Percentiles rank a stretch among this genome's conserved stretches.
phyloP scores from a whole-genome alignment of 306 rosid genomes.

The Sechiopsis laciniata region DNA sequence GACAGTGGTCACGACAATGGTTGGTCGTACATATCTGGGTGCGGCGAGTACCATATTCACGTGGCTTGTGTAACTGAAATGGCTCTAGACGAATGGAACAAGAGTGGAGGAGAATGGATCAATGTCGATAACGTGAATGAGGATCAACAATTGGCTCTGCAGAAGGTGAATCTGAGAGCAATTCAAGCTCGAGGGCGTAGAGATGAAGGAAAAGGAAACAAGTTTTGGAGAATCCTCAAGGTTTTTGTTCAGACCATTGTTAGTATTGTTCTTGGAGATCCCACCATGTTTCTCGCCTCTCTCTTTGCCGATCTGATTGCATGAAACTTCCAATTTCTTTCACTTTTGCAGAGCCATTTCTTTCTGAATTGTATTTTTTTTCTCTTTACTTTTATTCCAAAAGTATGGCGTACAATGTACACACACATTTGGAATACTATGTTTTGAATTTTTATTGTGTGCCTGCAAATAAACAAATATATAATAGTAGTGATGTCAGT shows the following conservation, averaged over 20 bases:
- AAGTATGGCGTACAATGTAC: neutral
- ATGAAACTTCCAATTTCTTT: neutral
- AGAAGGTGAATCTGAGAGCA: constrained; percentile 18
- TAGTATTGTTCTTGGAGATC: constrained; percentile 19
- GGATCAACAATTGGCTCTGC: neutral
- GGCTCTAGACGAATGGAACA: constrained; percentile 9
- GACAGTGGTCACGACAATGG: neutral
- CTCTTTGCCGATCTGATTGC: neutral
- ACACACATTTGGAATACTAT: neutral
- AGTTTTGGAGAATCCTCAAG: constrained; percentile 11
- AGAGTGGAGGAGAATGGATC: neutral
- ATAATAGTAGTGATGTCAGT: neutral
- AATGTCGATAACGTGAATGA: neutral
- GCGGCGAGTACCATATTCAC: constrained; percentile 13
- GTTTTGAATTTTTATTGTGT: neutral
- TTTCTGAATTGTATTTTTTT: neutral
- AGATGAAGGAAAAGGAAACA: neutral
- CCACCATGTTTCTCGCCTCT: constrained; percentile 1
- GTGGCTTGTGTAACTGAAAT: constrained; percentile 20
- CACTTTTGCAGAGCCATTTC: neutral
- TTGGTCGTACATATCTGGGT: constrained; percentile 25
- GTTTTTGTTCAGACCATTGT: neutral
- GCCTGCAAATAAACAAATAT: neutral
- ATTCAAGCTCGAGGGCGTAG: neutral
- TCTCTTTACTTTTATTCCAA: neutral